Percentiles rank a stretch among this genome's conserved stretches.
These are phyloP conservation scores for Aureobasidium sp. DNA, from an alignment of 2,329 filamentous ascomycete species.

Conservation along the genomic window DNA sequence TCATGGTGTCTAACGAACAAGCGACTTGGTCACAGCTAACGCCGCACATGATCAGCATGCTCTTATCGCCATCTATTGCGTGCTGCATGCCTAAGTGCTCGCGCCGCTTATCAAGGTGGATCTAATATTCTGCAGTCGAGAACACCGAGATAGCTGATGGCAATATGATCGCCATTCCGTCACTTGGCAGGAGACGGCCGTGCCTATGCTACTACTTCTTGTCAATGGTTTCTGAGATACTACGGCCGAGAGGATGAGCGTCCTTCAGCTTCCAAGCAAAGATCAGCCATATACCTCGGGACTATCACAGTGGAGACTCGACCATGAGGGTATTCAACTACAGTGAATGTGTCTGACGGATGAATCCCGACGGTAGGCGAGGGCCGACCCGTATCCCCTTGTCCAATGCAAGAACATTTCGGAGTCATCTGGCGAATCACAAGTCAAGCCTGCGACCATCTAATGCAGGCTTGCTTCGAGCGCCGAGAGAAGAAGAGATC, in stretches of 20 bases:
- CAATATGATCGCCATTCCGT: neutral
- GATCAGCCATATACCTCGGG: neutral
- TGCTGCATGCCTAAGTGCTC: neutral
- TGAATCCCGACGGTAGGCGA: neutral
- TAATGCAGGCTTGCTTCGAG: slow-evolving; percentile 10
- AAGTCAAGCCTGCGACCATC: neutral
- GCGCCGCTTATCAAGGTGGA: neutral
- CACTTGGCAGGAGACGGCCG: slow-evolving; percentile 2
- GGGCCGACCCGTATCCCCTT: neutral
- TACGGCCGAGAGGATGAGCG: neutral
- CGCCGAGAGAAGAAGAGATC: neutral
- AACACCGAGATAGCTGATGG: neutral
- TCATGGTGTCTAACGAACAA: neutral
- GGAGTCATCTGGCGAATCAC: neutral
- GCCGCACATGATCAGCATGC: neutral
- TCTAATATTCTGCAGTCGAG: neutral
- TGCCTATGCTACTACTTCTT: neutral
- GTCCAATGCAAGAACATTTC: neutral
- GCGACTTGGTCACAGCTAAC: neutral
- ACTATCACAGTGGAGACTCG: neutral
- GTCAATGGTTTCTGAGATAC: neutral
- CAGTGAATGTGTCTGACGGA: neutral
- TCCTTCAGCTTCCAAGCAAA: neutral
- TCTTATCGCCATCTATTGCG: neutral
- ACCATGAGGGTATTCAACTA: neutral